These are phyloP conservation scores for Trichoderma oligosporum DNA, from an alignment of 2,329 filamentous ascomycete genomes.

Conservation along the genomic window DNA sequence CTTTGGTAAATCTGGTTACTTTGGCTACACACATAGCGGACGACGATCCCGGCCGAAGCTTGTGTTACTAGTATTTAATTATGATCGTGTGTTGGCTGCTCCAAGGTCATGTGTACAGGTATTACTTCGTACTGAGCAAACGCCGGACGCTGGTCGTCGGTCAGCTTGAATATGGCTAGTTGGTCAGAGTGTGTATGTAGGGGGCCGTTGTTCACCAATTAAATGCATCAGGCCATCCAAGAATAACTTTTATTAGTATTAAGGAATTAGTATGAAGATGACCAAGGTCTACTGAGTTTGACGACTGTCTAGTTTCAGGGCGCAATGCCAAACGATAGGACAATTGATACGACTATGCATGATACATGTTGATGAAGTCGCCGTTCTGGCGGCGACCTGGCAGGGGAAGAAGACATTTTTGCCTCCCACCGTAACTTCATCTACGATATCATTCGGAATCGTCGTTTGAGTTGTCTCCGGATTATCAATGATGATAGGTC, in stretches of 20 bases:
- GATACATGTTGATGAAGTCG: too few relatives aligned
- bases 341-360: too few relatives aligned
- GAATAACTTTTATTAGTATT: background rate
- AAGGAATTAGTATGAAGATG: too few relatives aligned
- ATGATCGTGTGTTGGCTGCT: background rate
- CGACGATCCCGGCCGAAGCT: slow-evolving; percentile 1
- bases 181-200: slow-evolving; percentile 1
- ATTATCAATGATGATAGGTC: too few relatives aligned
- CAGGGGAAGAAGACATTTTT: too few relatives aligned
- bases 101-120: slow-evolving; percentile 9
- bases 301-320: too few relatives aligned
- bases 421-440: too few relatives aligned
- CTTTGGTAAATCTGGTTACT: background rate
- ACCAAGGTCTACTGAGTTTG: too few relatives aligned
- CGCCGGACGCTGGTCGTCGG: background rate
- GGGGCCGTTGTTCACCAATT: slow-evolving; percentile 9
- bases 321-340: too few relatives aligned
- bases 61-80: background rate
- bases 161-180: slow-evolving; percentile 1
- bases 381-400: too few relatives aligned
- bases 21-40: background rate
- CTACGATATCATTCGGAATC: too few relatives aligned
- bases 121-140: background rate
- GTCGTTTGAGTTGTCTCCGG: too few relatives aligned
- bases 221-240: background rate